A percentile compares a stretch with the other conserved stretches of the same genome.
phyloP scores from a whole-genome alignment of 2,329 filamentous ascomycete genomes.

The Pseudogymnoascus sp. region DNA sequence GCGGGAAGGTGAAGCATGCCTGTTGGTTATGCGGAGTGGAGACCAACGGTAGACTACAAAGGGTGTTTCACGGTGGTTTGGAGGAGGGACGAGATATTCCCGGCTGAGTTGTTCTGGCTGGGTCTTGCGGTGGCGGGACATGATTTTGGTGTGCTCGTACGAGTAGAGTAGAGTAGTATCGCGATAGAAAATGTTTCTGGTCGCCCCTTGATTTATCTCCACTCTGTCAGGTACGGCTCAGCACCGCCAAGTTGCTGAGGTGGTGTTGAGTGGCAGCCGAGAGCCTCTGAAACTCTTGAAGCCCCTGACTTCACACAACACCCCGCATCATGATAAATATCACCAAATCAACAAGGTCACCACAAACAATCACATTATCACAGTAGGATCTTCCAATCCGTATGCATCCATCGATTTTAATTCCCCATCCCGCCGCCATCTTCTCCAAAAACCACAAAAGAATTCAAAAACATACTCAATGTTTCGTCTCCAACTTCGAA shows the following conservation, averaged over 20 bases:
- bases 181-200: not conserved
- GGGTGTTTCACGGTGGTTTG: not conserved
- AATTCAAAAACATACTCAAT: not conserved
- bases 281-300: not conserved
- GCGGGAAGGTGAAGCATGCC: not conserved
- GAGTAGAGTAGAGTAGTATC: not conserved
- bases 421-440: not conserved
- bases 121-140: not conserved
- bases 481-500: not conserved
- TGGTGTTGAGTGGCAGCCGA: not conserved
- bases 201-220: not conserved
- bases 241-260: not conserved
- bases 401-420: not conserved
- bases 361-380: not conserved
- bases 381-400: not conserved
- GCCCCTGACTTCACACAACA: not conserved
- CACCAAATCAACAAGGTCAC: not conserved
- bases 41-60: not conserved
- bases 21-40: not conserved
- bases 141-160: not conserved
- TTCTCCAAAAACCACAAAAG: not conserved
- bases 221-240: not conserved
- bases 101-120: not conserved
- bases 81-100: not conserved
- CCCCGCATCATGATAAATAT: not conserved